Evolutionary conservation across 2,329 filamentous ascomycete species (phyloP), one percentile per base, ranked within the genome.

Genomic region (Arthrocladium fulminans): DNA sequence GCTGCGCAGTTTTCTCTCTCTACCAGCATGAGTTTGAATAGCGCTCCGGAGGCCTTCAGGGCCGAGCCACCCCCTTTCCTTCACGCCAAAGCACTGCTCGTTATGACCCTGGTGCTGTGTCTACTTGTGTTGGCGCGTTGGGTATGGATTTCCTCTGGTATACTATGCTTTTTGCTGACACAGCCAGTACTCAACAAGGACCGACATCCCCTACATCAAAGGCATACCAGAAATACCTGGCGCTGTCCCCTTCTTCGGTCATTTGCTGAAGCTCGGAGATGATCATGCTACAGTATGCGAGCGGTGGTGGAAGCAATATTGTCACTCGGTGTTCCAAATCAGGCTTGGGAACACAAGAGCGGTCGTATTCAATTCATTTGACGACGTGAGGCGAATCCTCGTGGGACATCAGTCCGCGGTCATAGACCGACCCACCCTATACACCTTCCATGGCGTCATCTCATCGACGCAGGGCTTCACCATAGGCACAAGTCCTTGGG

Each of bases 401-500:
- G 79, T 87, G 58, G 80, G 77, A 1, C 79, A 88, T 57, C 83
- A 87, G 58, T 83, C 82, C 1, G 77, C 83, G 0, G 67, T 87
- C 51, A 86, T 87, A 57, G 85, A 83, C 3, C 76, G 84, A 1
- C 85, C 84, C 0, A 84, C 72, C 25, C 74, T 86, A 13, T 83
- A 88, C 64, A 88, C 84, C 0, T 88, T 88, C 60, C 84, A 88
- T 62, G 82, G 76, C 0, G 79, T 87, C 1, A 80, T 87, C 6
- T 85, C 82, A 12, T 77, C 73, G 8, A 84, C 81, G 0, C 80
- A 86, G 54, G 84, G 83, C 8, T 83, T 86, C 62, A 88, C 84
- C 0, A 87, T 89, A 46, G 85, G 85, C 0, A 86, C 84, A 0
- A 86, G 81, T 0, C 84, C 85, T 0, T 88, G 84, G 80, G 82